Evolutionary conservation across 768 basidiomycete genomes (phyloP).

Genomic region (Hygrophorus pudorinus): DNA sequence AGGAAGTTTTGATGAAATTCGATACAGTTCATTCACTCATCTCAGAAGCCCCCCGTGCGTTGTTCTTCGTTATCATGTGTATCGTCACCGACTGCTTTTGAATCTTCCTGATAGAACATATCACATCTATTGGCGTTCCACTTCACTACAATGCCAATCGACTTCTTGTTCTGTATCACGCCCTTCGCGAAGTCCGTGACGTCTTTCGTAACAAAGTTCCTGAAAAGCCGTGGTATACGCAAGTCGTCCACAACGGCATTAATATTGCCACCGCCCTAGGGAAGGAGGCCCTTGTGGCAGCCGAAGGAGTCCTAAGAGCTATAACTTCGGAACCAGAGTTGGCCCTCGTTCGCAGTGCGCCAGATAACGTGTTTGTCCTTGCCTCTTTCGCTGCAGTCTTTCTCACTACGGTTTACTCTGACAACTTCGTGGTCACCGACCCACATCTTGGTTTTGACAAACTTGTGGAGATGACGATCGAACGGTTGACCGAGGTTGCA

Average conservation of each 20-base stretch:
- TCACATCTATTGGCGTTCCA: slow-evolving; percentile 31
- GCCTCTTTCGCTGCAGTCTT: slow-evolving; percentile 31
- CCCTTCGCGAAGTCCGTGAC: slow-evolving; percentile 17
- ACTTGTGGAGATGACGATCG: slow-evolving; percentile 24
- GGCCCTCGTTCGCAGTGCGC: slow-evolving; percentile 26
- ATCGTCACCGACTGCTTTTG: slow-evolving; percentile 19
- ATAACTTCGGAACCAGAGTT: slow-evolving; percentile 23
- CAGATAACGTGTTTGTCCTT: slow-evolving; percentile 24
- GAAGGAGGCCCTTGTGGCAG: slow-evolving; percentile 24
- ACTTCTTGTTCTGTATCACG: slow-evolving; percentile 27
- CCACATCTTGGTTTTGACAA: slow-evolving; percentile 27
- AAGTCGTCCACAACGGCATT: slow-evolving; percentile 22
- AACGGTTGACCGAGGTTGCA: slow-evolving; percentile 23
- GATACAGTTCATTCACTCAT: slow-evolving; percentile 27
- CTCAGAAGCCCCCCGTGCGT: slow-evolving; percentile 26
- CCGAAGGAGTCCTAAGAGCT: slow-evolving; percentile 26
- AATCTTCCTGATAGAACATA: slow-evolving; percentile 29
- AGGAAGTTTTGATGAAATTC: slow-evolving; percentile 21
- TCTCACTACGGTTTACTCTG: slow-evolving; percentile 33
- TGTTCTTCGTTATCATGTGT: not conserved
- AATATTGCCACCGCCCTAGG: slow-evolving; percentile 26
- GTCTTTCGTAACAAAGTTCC: slow-evolving; percentile 10
- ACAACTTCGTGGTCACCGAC: slow-evolving; percentile 22
- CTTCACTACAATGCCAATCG: slow-evolving; percentile 31
- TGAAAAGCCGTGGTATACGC: slow-evolving; percentile 21